These are phyloP conservation scores for Bipolaris victoriae DNA, from an alignment of 2,329 filamentous ascomycete genomes.

Conservation along the genomic window DNA sequence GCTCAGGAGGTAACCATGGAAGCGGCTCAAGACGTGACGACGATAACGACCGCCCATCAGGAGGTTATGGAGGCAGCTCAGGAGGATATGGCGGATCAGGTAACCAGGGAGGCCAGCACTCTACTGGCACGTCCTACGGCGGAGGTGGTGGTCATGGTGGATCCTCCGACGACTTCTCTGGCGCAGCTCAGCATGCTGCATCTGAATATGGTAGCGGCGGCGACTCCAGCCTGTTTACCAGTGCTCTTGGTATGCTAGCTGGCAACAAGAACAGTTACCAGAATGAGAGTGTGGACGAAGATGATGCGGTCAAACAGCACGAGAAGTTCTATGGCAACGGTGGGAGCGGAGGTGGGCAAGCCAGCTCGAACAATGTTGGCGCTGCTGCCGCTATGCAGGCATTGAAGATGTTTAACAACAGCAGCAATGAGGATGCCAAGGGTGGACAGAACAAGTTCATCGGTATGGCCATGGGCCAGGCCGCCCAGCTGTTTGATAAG, in stretches of 20 bases:
- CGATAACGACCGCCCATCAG: background rate
- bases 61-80: conserved; percentile 18
- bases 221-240: conserved; percentile 61
- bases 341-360: conserved; percentile 51
- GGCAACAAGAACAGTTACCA: conserved; percentile 59
- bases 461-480: conserved; percentile 85
- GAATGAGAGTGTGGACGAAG: conserved; percentile 64
- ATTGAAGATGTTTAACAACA: conserved; percentile 75
- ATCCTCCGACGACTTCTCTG: conserved; percentile 59
- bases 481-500: conserved; percentile 75
- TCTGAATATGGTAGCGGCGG: conserved; percentile 60
- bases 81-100: conserved; percentile 31
- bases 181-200: conserved; percentile 62
- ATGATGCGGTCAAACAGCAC: conserved; percentile 74
- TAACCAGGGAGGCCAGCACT: conserved; percentile 40
- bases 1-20: conserved; percentile 15
- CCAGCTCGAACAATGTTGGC: conserved; percentile 59
- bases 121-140: conserved; percentile 53
- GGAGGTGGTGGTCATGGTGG: conserved; percentile 44
- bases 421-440: conserved; percentile 49
- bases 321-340: conserved; percentile 71
- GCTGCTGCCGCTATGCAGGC: conserved; percentile 76
- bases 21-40: no score
- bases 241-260: conserved; percentile 61
- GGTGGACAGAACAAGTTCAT: conserved; percentile 78